Base-by-base conservation (phyloP, 2,329 filamentous ascomycete genomes). In the Sphaerostilbella broomeana region DNA sequence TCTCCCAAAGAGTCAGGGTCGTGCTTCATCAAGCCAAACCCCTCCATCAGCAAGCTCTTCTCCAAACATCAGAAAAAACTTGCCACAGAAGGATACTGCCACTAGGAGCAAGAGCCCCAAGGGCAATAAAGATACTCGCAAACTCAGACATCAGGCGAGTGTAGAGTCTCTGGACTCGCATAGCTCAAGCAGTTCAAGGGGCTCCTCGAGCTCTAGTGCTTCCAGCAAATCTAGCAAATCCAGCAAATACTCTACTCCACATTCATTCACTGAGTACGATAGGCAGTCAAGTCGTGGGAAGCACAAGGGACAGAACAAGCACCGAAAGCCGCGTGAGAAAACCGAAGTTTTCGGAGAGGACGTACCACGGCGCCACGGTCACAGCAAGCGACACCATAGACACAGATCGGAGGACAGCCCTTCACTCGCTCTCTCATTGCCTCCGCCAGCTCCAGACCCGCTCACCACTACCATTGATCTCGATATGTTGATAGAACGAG, bases 361-460 rank as follows among this genome's bases (percentile, higher is more conserved):
- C 9, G 40, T 33, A 3, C 34, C 28, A 17, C 40, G 22, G n/a
- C n/a, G n/a, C n/a, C n/a, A n/a, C 13, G 28, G 6, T 4, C 22
- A 27, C 8, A 24, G 22, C 3, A n/a, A 13, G 2, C 19, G 11
- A 9, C 5, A 31, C 17, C 16, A 18, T 12, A 15, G 17, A 9
- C 18, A 29, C 10, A 33, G 22, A 11, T 12, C 18, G 10, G 18
- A 25, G 4, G 10, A 7, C 15, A 33, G 30, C 20, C 12, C 20
- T 11, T 35, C n/a, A 15, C 18, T 12, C 12, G 11, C 15, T 9
- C 6, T 4, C 19, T 10, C 32, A 16, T n/a, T 11, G 17, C 29
- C 22, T 37, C 34, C 34, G 27, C 34, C 32, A 17, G 29, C 35
- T 27, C 35, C 40, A 7, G 34, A 32, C 22, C 40, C 40, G 13